Conservation (phyloP, 108 stramenopile genomes). For the Aurantiochytrium sp. region DNA sequence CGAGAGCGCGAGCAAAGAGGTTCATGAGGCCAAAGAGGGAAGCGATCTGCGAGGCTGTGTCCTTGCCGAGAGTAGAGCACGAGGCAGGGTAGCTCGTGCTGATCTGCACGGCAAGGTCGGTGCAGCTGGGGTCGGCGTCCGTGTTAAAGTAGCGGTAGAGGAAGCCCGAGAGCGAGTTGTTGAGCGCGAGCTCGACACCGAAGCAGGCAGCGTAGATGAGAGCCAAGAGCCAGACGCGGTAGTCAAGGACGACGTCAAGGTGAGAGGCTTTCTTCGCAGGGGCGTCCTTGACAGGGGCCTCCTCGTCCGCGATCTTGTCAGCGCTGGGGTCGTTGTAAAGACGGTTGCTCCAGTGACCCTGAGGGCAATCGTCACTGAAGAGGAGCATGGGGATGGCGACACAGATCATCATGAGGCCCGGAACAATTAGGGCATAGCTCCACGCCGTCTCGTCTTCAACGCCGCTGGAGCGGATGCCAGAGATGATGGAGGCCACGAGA, state of each 20-base stretch:
- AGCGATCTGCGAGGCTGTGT: slow-evolving; percentile 27
- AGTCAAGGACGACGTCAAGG: slow-evolving; percentile 8
- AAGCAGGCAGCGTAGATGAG: slow-evolving; percentile 39
- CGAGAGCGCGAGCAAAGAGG: slow-evolving; percentile 11
- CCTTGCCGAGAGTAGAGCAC: slow-evolving; percentile 29
- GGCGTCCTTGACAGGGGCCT: not conserved
- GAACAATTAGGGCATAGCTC: slow-evolving; percentile 32
- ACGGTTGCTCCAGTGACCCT: slow-evolving; percentile 39
- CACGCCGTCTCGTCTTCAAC: slow-evolving; percentile 30
- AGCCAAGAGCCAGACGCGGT: slow-evolving; percentile 31
- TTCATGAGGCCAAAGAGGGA: slow-evolving; percentile 17
- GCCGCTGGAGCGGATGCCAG: not conserved
- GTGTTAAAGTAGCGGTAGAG: slow-evolving; percentile 1
- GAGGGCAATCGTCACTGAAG: slow-evolving; percentile 34
- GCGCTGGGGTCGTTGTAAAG: slow-evolving; percentile 26
- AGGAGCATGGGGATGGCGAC: slow-evolving; percentile 28
- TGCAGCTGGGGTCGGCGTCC: not conserved
- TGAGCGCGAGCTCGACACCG: not conserved
- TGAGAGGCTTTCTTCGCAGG: not conserved
- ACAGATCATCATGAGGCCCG: slow-evolving; percentile 28
- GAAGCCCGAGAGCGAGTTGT: slow-evolving; percentile 11
- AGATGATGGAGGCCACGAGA: not conserved
- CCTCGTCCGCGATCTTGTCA: slow-evolving; percentile 28
- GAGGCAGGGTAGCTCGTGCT: slow-evolving; percentile 25
- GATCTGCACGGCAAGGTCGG: slow-evolving; percentile 31